These are phyloP conservation scores for Saturnispora serradocipensis DNA, from an alignment of 805 yeast species.

Conservation along the genomic window DNA sequence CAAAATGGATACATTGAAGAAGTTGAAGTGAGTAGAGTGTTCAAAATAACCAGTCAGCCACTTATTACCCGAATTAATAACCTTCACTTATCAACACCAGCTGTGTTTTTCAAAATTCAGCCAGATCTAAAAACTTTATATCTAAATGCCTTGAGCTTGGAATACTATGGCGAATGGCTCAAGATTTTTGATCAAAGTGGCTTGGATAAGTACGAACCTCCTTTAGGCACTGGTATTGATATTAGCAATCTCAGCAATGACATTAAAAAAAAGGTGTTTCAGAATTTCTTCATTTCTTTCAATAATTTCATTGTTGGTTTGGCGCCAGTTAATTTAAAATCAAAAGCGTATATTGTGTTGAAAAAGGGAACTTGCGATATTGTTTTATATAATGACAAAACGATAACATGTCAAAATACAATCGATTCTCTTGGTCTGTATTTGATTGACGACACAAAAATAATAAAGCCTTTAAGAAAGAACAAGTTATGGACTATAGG, in stretches of 20 bases:
- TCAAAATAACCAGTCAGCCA: not conserved
- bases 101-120: slow-evolving; percentile 8
- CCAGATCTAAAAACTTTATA: slow-evolving; percentile 32
- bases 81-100: slow-evolving; percentile 7
- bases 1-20: not conserved
- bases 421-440: slow-evolving; percentile 42
- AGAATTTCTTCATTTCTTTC: slow-evolving; percentile 26
- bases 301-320: slow-evolving; percentile 53
- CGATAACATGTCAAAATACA: slow-evolving; percentile 23
- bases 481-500: slow-evolving; percentile 32
- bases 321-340: slow-evolving; percentile 48
- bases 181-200: slow-evolving; percentile 29
- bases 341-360: slow-evolving; percentile 45
- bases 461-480: slow-evolving; percentile 24
- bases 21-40: slow-evolving; percentile 1
- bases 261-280: not conserved
- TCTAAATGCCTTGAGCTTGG: slow-evolving; percentile 39
- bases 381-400: slow-evolving; percentile 23
- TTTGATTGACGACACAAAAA: slow-evolving; percentile 53
- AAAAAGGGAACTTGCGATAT: slow-evolving; percentile 48
- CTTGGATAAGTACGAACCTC: slow-evolving; percentile 12
- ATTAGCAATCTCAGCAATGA: slow-evolving; percentile 8
- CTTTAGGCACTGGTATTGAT: not conserved
- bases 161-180: slow-evolving; percentile 57
- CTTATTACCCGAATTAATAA: slow-evolving; percentile 9